These are phyloP conservation scores for Suillus weaverae DNA, from an alignment of 768 basidiomycete genomes.

Conservation along the genomic window DNA sequence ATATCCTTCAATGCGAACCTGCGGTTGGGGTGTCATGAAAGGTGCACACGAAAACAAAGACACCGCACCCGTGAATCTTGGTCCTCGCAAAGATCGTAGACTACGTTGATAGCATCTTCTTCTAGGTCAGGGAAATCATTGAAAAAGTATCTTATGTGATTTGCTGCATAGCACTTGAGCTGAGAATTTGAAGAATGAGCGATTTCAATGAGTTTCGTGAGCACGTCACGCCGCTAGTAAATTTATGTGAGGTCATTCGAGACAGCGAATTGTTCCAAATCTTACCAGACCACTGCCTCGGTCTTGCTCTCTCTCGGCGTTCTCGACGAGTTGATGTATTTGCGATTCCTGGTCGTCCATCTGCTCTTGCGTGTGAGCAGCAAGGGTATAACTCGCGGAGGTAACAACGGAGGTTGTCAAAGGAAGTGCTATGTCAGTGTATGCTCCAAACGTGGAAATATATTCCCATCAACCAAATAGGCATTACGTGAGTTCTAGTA, in stretches of 20 bases:
- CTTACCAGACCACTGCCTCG: conserved; percentile 42
- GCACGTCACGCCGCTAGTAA: conserved; percentile 50
- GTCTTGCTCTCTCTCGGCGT: conserved; percentile 41
- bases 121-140: conserved; percentile 70
- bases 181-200: conserved; percentile 46
- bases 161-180: conserved; percentile 58
- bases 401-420: background rate
- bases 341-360: conserved; percentile 18
- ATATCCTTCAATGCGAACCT: conserved; percentile 76
- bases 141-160: conserved; percentile 58
- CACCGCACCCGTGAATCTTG: conserved; percentile 48
- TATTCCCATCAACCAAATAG: conserved; percentile 20
- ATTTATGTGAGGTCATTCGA: conserved; percentile 11
- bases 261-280: background rate
- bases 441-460: conserved; percentile 19
- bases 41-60: conserved; percentile 1
- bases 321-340: conserved; percentile 40
- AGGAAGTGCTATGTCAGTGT: background rate
- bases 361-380: background rate
- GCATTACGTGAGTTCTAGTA: background rate
- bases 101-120: conserved; percentile 73
- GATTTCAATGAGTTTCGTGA: conserved; percentile 54
- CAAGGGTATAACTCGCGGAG: background rate
- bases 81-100: conserved; percentile 79
- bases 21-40: conserved; percentile 3